A percentile compares a stretch with the other conserved stretches of the same genome.
phyloP scores from a whole-genome alignment of 805 yeast genomes.

The Cyberlindnera subsufficiens region DNA sequence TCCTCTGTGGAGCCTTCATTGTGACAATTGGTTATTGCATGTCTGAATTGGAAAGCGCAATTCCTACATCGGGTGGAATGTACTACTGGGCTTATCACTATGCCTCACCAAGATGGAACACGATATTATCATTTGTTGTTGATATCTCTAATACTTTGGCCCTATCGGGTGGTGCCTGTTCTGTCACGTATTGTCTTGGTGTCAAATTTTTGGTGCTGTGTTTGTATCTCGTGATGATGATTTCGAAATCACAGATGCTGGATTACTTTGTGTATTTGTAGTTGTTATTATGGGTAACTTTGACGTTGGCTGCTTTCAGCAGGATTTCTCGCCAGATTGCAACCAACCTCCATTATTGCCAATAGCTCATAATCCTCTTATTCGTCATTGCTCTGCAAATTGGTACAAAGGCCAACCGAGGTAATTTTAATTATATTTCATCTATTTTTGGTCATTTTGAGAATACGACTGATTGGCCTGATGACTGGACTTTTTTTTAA shows the following conservation, averaged over 20 bases:
- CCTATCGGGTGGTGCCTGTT: slow-evolving; percentile 53
- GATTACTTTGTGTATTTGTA: slow-evolving; percentile 50
- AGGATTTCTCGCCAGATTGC: slow-evolving; percentile 45
- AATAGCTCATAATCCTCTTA: slow-evolving; percentile 48
- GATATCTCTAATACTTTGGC: slow-evolving; percentile 65
- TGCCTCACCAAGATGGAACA: slow-evolving; percentile 47
- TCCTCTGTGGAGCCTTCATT: slow-evolving; percentile 49
- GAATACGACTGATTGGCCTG: slow-evolving; percentile 46
- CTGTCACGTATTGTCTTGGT: slow-evolving; percentile 61
- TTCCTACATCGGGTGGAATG: slow-evolving; percentile 73
- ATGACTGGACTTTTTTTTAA: slow-evolving; percentile 47
- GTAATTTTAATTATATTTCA: slow-evolving; percentile 38
- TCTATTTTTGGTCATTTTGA: slow-evolving; percentile 49
- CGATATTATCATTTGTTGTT: slow-evolving; percentile 49
- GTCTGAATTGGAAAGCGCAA: slow-evolving; percentile 60
- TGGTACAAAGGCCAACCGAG: slow-evolving; percentile 33
- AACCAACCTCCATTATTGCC: slow-evolving; percentile 48
- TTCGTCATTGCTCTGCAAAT: slow-evolving; percentile 60
- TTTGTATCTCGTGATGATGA: slow-evolving; percentile 34
- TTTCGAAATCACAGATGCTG: slow-evolving; percentile 45
- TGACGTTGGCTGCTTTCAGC: slow-evolving; percentile 50
- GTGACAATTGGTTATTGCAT: slow-evolving; percentile 54
- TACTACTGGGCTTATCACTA: slow-evolving; percentile 63
- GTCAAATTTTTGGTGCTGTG: slow-evolving; percentile 46
- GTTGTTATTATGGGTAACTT: slow-evolving; percentile 60